Conservation (phyloP, 306 rosid species). For the Lotus japonicus region DNA sequence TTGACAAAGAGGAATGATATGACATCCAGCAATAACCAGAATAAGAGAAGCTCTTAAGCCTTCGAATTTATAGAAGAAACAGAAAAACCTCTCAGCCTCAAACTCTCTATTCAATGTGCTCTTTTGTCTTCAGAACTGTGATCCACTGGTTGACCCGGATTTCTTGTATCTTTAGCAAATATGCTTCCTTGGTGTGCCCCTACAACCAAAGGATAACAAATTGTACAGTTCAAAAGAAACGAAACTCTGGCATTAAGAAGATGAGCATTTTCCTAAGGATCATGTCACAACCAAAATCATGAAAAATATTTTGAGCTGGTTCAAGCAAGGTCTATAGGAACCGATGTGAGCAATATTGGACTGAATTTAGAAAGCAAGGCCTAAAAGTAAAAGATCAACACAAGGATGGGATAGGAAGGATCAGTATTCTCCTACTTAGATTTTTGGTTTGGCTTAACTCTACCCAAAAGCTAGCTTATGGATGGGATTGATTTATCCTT, state of each 20-base stretch:
- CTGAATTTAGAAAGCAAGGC: neutral
- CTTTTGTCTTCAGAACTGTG: slow-evolving; percentile 54
- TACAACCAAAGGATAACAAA: slow-evolving; percentile 29
- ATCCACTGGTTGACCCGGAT: slow-evolving; percentile 49
- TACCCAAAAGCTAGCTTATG: too few species aligned
- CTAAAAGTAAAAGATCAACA: neutral
- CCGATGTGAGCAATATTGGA: neutral
- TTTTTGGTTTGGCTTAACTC: too few species aligned
- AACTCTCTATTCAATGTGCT: slow-evolving; percentile 42
- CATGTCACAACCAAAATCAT: neutral
- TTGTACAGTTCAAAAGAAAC: neutral
- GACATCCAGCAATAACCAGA: neutral
- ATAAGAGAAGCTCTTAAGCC: slow-evolving; percentile 18
- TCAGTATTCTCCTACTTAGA: too few species aligned
- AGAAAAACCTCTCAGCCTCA: slow-evolving; percentile 10
- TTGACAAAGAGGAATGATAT: slow-evolving; percentile 6
- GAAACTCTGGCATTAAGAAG: neutral
- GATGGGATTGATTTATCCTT: too few species aligned
- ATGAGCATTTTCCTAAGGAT: neutral
- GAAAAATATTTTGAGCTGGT: neutral
- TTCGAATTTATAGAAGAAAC: slow-evolving; percentile 11
- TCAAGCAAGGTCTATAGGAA: neutral
- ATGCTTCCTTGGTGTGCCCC: slow-evolving; percentile 60
- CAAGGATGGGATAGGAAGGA: neutral
- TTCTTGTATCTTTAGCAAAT: slow-evolving; percentile 50